Evolutionary conservation across 2,329 filamentous ascomycete genomes (phyloP).

Genomic region (Pseudogymnoascus sp.): DNA sequence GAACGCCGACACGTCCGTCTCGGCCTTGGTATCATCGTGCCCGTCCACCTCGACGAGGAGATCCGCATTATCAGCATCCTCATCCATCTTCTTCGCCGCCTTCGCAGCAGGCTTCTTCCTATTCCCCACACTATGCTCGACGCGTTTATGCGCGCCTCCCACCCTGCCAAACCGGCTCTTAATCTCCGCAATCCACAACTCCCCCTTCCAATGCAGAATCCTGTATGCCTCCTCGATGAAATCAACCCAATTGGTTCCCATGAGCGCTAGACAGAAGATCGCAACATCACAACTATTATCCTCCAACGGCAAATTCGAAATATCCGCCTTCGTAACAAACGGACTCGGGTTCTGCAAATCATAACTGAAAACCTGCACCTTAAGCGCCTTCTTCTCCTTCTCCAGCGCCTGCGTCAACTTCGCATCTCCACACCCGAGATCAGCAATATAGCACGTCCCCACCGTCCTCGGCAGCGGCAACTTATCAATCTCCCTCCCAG

Average conservation of each 20-base stretch:
- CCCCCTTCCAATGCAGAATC: slow-evolving; percentile 84
- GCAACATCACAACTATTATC: slow-evolving; percentile 76
- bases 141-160: slow-evolving; percentile 38
- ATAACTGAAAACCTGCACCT: slow-evolving; percentile 73
- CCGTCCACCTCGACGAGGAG: slow-evolving; percentile 68
- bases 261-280: slow-evolving; percentile 92
- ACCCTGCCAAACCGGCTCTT: slow-evolving; percentile 79
- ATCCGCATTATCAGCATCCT: slow-evolving; percentile 46
- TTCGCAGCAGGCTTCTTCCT: slow-evolving; percentile 49
- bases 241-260: slow-evolving; percentile 98
- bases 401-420: slow-evolving; percentile 67
- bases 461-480: slow-evolving; percentile 64
- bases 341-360: slow-evolving; percentile 74
- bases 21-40: slow-evolving; percentile 53
- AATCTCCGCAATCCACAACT: slow-evolving; percentile 96
- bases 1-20: slow-evolving; percentile 84
- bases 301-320: slow-evolving; percentile 70
- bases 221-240: slow-evolving; percentile 96
- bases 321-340: slow-evolving; percentile 82
- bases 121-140: slow-evolving; percentile 67
- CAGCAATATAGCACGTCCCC: slow-evolving; percentile 72
- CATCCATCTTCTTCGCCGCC: slow-evolving; percentile 37
- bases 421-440: slow-evolving; percentile 90
- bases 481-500: slow-evolving; percentile 22
- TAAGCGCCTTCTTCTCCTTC: slow-evolving; percentile 56